Evolutionary conservation across 1,284 basidiomycete species (phyloP).

Genomic region (Ustilago sp.): DNA sequence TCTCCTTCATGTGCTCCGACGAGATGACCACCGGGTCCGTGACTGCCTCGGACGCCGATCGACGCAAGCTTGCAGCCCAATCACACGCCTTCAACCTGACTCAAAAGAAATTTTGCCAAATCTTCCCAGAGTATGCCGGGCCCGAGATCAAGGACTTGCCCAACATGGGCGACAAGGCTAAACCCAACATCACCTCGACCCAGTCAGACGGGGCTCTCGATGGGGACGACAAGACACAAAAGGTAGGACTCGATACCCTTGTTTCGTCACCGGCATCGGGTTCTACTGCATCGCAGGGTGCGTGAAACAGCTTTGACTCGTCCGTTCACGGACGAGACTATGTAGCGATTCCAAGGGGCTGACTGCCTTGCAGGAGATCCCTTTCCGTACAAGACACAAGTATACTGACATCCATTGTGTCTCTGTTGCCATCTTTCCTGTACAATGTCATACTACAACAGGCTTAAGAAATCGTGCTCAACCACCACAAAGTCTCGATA

Average conservation of each 20-base stretch:
- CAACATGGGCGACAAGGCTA: slow-evolving; percentile 63
- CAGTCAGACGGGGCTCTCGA: slow-evolving; percentile 6
- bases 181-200: slow-evolving; percentile 10
- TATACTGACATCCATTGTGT: slow-evolving; percentile 6
- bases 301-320: slow-evolving; percentile 13
- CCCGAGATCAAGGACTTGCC: slow-evolving; percentile 54
- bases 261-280: slow-evolving; percentile 39
- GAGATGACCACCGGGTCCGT: slow-evolving; percentile 96
- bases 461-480: slow-evolving; percentile 25
- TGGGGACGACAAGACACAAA: slow-evolving; percentile 28
- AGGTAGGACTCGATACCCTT: slow-evolving; percentile 46
- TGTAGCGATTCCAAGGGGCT: neutral
- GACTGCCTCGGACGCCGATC: slow-evolving; percentile 82
- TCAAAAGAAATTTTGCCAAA: slow-evolving; percentile 77
- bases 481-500: neutral
- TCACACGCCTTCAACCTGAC: slow-evolving; percentile 87
- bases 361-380: slow-evolving; percentile 13
- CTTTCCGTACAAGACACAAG: neutral
- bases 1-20: slow-evolving; percentile 95
- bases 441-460: neutral
- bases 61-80: slow-evolving; percentile 79
- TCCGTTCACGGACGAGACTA: neutral
- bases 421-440: neutral
- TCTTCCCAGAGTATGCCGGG: slow-evolving; percentile 64
- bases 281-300: slow-evolving; percentile 45